These are phyloP conservation scores for Trichoderma orchidacearum DNA, from an alignment of 495 filamentous ascomycete species.

Conservation along the genomic window DNA sequence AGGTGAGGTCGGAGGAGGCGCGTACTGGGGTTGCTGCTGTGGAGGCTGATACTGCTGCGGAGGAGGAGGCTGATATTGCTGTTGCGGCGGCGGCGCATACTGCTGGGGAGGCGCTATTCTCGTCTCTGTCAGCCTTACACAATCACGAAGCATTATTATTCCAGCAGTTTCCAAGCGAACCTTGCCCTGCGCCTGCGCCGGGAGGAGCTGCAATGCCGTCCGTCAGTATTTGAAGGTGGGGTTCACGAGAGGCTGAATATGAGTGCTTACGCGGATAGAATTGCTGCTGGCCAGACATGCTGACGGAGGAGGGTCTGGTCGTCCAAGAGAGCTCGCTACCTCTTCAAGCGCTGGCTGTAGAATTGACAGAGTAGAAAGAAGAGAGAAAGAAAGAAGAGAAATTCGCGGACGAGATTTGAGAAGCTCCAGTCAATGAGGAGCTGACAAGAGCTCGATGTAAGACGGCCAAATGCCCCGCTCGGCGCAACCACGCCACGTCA, in stretches of 20 bases:
- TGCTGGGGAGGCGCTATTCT: neutral
- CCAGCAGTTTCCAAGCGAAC: slow-evolving; percentile 5
- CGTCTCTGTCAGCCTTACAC: neutral
- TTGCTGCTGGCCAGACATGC: neutral
- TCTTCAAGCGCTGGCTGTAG: neutral
- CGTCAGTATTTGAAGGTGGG: neutral
- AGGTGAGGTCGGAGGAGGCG: slow-evolving; percentile 21
- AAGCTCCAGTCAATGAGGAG: neutral
- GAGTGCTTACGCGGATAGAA: neutral
- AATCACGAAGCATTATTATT: neutral
- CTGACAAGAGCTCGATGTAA: neutral
- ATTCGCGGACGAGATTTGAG: neutral
- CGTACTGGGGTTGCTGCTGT: slow-evolving; percentile 15
- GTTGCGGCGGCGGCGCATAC: neutral
- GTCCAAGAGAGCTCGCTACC: too few relatives aligned
- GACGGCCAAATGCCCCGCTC: neutral
- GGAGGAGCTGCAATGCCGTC: slow-evolving; percentile 10
- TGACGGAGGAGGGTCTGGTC: neutral
- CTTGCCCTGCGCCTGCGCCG: slow-evolving; percentile 9
- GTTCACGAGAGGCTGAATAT: neutral
- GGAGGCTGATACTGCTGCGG: slow-evolving; percentile 6
- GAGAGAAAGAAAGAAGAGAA: neutral
- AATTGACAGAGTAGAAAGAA: neutral
- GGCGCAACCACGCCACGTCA: too few relatives aligned
- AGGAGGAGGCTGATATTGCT: neutral